Evolutionary conservation across 257 asterid genomes (phyloP).

Genomic region (Cordia subcordata): DNA sequence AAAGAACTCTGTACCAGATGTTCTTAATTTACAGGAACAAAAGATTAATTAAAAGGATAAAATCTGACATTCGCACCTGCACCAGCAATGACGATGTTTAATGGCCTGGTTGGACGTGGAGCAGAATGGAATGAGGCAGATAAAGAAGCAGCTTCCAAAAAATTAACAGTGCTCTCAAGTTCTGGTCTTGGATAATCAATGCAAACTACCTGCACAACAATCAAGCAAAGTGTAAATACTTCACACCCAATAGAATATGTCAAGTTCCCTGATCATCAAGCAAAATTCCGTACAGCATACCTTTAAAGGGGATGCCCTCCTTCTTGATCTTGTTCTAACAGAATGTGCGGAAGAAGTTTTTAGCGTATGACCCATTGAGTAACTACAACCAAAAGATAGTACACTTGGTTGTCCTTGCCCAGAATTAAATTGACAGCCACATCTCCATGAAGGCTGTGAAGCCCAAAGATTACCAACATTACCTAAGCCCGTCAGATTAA

Average conservation of each 20-base stretch:
- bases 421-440: constrained; percentile 19
- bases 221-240: background rate
- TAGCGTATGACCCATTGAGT: constrained; percentile 51
- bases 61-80: constrained; percentile 51
- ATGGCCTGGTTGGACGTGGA: constrained; percentile 72
- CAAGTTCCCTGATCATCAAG: background rate
- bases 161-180: constrained; percentile 71
- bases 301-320: constrained; percentile 41
- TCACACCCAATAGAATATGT: background rate
- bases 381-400: constrained; percentile 53
- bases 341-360: constrained; percentile 31
- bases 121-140: constrained; percentile 62
- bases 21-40: no score
- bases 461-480: constrained; percentile 29
- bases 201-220: constrained; percentile 68
- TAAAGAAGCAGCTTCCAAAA: constrained; percentile 78
- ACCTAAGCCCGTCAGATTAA: constrained; percentile 51
- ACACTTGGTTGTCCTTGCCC: constrained; percentile 34
- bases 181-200: constrained; percentile 87
- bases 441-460: constrained; percentile 28
- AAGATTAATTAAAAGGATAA: background rate
- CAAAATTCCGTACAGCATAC: constrained; percentile 31
- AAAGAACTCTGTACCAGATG: no score
- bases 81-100: constrained; percentile 88
- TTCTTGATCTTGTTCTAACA: constrained; percentile 27